Percentiles rank a stretch among this genome's conserved stretches.
Evolutionary conservation across 805 yeast genomes (phyloP).

Genomic region (Lipomyces lipofer): DNA sequence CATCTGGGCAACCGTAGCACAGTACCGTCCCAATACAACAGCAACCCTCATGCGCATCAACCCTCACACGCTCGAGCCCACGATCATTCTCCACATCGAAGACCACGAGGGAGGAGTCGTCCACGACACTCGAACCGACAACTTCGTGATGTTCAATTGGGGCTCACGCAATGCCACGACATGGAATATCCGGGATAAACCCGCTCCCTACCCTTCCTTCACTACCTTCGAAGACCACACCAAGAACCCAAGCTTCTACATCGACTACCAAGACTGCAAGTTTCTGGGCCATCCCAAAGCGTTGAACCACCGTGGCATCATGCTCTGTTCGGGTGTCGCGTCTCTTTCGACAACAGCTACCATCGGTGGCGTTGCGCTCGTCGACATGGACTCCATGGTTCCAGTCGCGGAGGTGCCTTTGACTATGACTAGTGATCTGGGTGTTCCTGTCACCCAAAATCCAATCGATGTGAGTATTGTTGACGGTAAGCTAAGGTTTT

Average conservation of each 20-base stretch:
- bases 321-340: slow-evolving; percentile 18
- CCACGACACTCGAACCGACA: slow-evolving; percentile 7
- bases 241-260: slow-evolving; percentile 12
- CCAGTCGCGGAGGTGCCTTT: slow-evolving; percentile 18
- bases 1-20: slow-evolving; percentile 17
- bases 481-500: slow-evolving; percentile 17
- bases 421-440: slow-evolving; percentile 8
- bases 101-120: slow-evolving; percentile 20
- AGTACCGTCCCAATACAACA: slow-evolving; percentile 15
- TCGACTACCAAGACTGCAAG: slow-evolving; percentile 21
- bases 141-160: slow-evolving; percentile 11
- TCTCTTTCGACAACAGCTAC: neutral
- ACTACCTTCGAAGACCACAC: neutral
- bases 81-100: slow-evolving; percentile 8
- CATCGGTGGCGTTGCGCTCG: slow-evolving; percentile 16
- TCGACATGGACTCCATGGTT: slow-evolving; percentile 8
- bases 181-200: neutral
- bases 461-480: slow-evolving; percentile 14
- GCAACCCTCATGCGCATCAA: slow-evolving; percentile 14
- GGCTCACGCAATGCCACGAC: slow-evolving; percentile 16
- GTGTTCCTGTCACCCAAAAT: slow-evolving; percentile 6
- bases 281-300: slow-evolving; percentile 10
- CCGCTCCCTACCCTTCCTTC: slow-evolving; percentile 7
- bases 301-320: neutral
- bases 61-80: slow-evolving; percentile 12